phyloP scores from a whole-genome alignment of 345 rosid species.

The Murraya paniculata region DNA sequence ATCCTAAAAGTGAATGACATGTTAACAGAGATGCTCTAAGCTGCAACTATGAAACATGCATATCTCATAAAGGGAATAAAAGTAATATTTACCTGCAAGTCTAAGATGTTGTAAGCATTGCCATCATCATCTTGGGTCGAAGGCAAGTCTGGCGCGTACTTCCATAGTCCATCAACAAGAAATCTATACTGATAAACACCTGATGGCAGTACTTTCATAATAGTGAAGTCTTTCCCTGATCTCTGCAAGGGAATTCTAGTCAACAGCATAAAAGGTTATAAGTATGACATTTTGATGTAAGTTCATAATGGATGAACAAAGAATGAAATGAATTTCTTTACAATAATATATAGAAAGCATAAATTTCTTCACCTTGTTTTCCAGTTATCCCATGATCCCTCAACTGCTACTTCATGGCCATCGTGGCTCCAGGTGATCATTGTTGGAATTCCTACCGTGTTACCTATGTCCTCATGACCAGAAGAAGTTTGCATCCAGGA shows the following conservation, averaged over 20 bases:
- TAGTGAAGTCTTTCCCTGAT: conserved; percentile 90
- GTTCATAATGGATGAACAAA: conserved; percentile 4
- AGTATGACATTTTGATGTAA: not conserved
- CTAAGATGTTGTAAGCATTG: conserved; percentile 78
- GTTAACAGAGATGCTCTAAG: not conserved
- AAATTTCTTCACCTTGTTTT: conserved; percentile 50
- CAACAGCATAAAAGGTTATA: conserved; percentile 25
- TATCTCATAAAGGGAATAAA: not conserved
- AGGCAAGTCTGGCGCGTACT: conserved; percentile 80
- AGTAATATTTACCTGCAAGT: conserved; percentile 61
- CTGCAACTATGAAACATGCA: not conserved
- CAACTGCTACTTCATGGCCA: conserved; percentile 80
- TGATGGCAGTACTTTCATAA: conserved; percentile 94
- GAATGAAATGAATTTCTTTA: not conserved
- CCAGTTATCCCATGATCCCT: conserved; percentile 99
- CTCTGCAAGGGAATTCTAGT: conserved; percentile 83
- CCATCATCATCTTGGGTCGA: conserved; percentile 77
- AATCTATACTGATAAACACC: conserved; percentile 93
- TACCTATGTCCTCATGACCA: conserved; percentile 52
- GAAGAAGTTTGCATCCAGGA: conserved; percentile 56
- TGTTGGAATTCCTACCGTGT: conserved; percentile 81
- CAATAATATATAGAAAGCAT: not conserved
- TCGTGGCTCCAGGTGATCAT: conserved; percentile 93
- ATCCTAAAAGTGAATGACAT: not conserved
- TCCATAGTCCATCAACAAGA: conserved; percentile 91